phyloP scores from a whole-genome alignment of 192 early-diverging fungal genomes.

The Rhizophlyctis rosea region DNA sequence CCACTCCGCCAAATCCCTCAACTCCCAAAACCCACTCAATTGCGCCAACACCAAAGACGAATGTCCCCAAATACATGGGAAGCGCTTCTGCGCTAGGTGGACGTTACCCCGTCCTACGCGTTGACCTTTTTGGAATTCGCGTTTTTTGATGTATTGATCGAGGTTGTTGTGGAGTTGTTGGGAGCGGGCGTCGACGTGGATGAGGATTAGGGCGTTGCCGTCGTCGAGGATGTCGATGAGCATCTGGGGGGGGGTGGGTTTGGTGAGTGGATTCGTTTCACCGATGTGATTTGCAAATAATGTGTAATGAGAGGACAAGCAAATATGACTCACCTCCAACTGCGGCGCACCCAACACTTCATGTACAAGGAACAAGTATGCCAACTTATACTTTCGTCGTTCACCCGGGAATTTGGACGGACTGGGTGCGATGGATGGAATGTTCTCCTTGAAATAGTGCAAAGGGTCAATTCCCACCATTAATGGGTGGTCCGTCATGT shows the following conservation, averaged over 20 bases:
- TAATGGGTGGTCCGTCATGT: slow-evolving; percentile 30
- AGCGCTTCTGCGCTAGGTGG: slow-evolving; percentile 26
- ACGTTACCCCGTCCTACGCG: background rate
- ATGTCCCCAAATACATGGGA: slow-evolving; percentile 44
- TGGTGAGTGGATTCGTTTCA: background rate
- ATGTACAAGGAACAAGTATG: slow-evolving; percentile 50
- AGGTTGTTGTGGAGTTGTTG: slow-evolving; percentile 15
- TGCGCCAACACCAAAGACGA: slow-evolving; percentile 43
- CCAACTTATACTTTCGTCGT: slow-evolving; percentile 33
- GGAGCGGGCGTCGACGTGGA: slow-evolving; percentile 41
- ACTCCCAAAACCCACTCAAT: slow-evolving; percentile 44
- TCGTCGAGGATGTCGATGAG: slow-evolving; percentile 42
- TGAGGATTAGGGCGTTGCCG: slow-evolving; percentile 34
- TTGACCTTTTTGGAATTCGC: slow-evolving; percentile 2
- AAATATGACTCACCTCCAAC: background rate
- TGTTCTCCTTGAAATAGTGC: slow-evolving; percentile 5
- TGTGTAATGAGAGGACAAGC: background rate
- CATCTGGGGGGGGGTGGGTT: background rate
- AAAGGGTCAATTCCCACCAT: slow-evolving; percentile 25
- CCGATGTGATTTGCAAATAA: background rate
- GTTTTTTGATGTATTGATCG: slow-evolving; percentile 18
- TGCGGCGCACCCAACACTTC: slow-evolving; percentile 19
- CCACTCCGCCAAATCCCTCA: slow-evolving; percentile 53
- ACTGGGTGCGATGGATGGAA: slow-evolving; percentile 15
- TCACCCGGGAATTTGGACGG: slow-evolving; percentile 11